Base-by-base conservation (phyloP, 2,329 filamentous ascomycete genomes). In the Xylariaceae sp. region DNA sequence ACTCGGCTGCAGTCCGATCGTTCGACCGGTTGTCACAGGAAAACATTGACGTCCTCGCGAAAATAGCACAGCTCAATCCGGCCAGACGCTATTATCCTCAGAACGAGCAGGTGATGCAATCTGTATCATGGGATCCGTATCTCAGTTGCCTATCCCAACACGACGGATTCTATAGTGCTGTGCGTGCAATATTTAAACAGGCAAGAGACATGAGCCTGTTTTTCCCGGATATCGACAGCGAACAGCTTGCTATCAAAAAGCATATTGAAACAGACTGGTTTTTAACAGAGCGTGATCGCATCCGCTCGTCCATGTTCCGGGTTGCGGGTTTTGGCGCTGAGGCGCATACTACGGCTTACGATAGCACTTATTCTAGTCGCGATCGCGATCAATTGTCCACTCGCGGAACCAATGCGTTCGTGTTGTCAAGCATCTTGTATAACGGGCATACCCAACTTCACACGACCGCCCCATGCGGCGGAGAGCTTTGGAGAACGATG, bases 1-100 rank as follows among this genome's bases (percentile, higher is more conserved):
- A 67, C 1, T 80, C 80, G 11, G 54, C 54, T 30, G 49, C 44
- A n/a, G 54, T 55, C 12, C 44, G 39, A n/a, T 53, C 51, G 3
- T 53, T 53, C 6, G 50, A 45, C 12, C 45, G 19, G 3, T 41
- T 55, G 11, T 52, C 49, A 3, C 19, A 45, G 41, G 7, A 40
- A 27, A 52, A 52, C 40, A 46, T 56, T 30, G 29, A 50, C 1
- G 42, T 37, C 4, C 40, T 56, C 1, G 8, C 2, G 9, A 7
- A 4, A 7, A 49, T 56, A 35, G 49, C 34, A 39, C 6, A 4
- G 3, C 30, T 56, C 6, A 26, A 19, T 11, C 54, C 54, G 6
- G 31, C 1, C 5, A 52, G 54, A 41, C 45, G 46, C 6, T 52
- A 49, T 30, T 56, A 56, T 32, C 54, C 54, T 6, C 6, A 32